Base-by-base conservation (phyloP, 257 asterid species). In the Fraxinus anomala region DNA sequence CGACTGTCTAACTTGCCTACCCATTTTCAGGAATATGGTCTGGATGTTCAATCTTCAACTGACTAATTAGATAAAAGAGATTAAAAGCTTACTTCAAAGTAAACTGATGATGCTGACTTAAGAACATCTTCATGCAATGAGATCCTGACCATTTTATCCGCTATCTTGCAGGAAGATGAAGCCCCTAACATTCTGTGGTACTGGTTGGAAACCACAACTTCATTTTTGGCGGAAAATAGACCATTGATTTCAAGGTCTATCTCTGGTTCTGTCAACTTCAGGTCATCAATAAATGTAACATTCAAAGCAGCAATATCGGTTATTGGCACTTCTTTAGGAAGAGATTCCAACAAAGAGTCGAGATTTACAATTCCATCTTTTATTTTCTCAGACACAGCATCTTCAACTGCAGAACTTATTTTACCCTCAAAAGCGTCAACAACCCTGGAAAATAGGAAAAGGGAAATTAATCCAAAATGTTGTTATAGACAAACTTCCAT, bases 241-340 rank as follows among this genome's bases (percentile, higher is more conserved):
- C 99, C 99, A 75, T 89, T 80, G 51, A 96, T 84, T 76, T 86
- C 87, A 81, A 93, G 85, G 80, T 82, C 89, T 73, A 96, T 84
- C 0, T 94, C 88, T 56, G 95, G 86, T 73, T 86, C 87, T 74
- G 78, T 81, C 81, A 89, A 76, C 78, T 80, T 81, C 10, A 95
- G 97, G 61, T 91, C 91, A 61, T 87, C 91, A 39, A 96, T 81
- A 80, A 96, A 80, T 23, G 98, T 92, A 44, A 86, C 85, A 76
- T 96, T 92, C 80, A 96, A 49, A 54, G 84, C 75, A 85, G 92
- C 94, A n/a, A 89, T 19, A 77, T 85, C 77, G 72, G 89, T 82
- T 73, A 96, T 77, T 3, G 92, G 75, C 42, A 91, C 88, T 89
- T 90, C 94, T 87, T 89, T 92, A 12, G 99, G 98, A 83, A 92